phyloP scores from a whole-genome alignment of 352 stramenopile species.

The Pythium brachiatum region DNA sequence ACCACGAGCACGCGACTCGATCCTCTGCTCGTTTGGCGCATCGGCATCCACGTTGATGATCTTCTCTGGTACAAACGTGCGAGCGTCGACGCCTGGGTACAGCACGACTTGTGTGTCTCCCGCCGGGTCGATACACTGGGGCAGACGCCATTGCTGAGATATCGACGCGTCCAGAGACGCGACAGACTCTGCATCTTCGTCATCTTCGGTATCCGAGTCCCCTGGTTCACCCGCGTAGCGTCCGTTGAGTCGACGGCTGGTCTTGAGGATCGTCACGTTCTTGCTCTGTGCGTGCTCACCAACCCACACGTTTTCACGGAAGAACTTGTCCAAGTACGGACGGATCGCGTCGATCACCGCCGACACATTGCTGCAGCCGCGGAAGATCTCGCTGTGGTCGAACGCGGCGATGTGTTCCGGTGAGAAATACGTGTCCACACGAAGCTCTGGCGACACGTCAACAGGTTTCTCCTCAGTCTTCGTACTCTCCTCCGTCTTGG shows the following conservation, averaged over 20 bases:
- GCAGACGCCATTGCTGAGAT: constrained; percentile 35
- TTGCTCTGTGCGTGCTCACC: constrained; percentile 13
- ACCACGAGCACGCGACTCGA: neutral
- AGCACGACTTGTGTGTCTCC: constrained; percentile 50
- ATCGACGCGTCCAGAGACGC: constrained; percentile 1
- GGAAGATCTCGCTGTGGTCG: constrained; percentile 51
- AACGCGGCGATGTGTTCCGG: constrained; percentile 42
- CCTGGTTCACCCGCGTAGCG: constrained; percentile 33
- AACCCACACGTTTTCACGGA: constrained; percentile 24
- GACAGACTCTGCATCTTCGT: constrained; percentile 9
- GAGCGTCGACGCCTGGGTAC: constrained; percentile 44
- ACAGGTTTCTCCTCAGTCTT: constrained; percentile 10
- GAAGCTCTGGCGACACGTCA: constrained; percentile 39
- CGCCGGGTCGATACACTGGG: constrained; percentile 43
- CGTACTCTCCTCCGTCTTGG: neutral
- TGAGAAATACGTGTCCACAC: constrained; percentile 50
- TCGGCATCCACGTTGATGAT: constrained; percentile 49
- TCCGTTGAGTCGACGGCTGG: constrained; percentile 28
- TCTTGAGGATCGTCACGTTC: constrained; percentile 29
- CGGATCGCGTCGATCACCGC: constrained; percentile 61
- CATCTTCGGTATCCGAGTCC: constrained; percentile 29
- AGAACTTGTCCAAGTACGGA: constrained; percentile 52
- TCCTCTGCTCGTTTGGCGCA: too few relatives aligned
- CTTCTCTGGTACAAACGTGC: constrained; percentile 53
- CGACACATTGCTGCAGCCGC: constrained; percentile 55